Evolutionary conservation across 164 flowering plant species (phyloP), one percentile per base, ranked within the genome.

Genomic region (Hamamelis virginiana): DNA sequence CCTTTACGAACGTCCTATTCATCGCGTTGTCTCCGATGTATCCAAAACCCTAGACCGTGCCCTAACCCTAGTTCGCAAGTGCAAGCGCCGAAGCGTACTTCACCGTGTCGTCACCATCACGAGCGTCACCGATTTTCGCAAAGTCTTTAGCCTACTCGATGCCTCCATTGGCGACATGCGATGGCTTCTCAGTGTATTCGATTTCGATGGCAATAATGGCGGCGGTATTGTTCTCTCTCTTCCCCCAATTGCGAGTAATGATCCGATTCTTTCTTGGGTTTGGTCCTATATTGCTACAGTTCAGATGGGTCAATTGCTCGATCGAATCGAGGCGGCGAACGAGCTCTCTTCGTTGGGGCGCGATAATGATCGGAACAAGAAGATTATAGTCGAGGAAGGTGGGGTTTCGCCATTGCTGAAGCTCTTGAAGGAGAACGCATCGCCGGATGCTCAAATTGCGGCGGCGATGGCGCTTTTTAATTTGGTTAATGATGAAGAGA

Each of bases 241-340:
- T 0, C 78, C 83, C 0, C 83, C 83, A 9, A 80, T 80, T 9
- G 83, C 83, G 4, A 77, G 74, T 48, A 80, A 74, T 59, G 83
- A 80, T 58, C 83, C 83, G 26, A 80, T 80, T 45, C 67, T 80
- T 16, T 64, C 80, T 3, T 77, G 76, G 78, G 80, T 80, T 28
- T 80, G 83, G 83, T 72, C 80, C 43, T 77, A 19, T 47, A 72
- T 80, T 27, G 76, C 76, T 10, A 9, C 74, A 11, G 55, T 77
- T n/a, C 75, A 74, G 13, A 66, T 72, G 72, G 78, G 80, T 1
- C 69, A 60, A 21, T 46, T 67, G 47, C n/a, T 71, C 0, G 76
- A 69, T n/a, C 72, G 76, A 18, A 64, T 72, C 4, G 80, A 80
- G 19, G 83, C 78, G 3, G 78, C 83, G 12, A 72, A 51, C 50